phyloP scores from a whole-genome alignment of 345 rosid species.

The Triadica sebifera region DNA sequence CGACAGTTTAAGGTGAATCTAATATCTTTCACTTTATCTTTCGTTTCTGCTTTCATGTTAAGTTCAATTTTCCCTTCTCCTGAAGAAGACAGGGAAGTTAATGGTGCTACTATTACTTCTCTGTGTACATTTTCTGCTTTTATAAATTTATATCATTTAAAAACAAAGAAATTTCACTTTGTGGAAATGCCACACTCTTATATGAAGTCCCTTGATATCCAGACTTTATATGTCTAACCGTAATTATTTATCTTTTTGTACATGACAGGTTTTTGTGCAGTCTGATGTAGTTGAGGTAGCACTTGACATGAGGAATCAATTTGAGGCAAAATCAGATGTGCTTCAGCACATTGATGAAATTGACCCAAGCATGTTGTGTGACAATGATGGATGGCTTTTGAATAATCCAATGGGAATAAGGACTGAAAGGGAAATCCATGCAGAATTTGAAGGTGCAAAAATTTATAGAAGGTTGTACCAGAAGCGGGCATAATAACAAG shows the following conservation, averaged over 20 bases:
- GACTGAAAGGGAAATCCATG: slow-evolving; percentile 91
- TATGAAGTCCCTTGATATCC: background rate
- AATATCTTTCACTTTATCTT: background rate
- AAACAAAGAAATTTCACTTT: background rate
- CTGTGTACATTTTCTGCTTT: background rate
- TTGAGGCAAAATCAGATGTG: slow-evolving; percentile 46
- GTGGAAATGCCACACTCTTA: background rate
- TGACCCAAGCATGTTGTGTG: slow-evolving; percentile 34
- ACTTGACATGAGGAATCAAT: slow-evolving; percentile 72
- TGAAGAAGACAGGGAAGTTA: no score
- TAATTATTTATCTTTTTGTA: background rate
- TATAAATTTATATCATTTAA: background rate
- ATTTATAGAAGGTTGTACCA: slow-evolving; percentile 78
- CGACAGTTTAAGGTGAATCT: background rate
- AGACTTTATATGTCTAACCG: background rate
- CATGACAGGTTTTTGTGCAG: slow-evolving; percentile 71
- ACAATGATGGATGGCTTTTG: slow-evolving; percentile 66
- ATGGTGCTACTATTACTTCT: background rate
- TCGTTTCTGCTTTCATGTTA: background rate
- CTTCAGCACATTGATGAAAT: slow-evolving; percentile 48
- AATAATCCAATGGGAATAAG: slow-evolving; percentile 81
- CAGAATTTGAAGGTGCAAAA: slow-evolving; percentile 70
- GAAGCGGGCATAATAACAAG: slow-evolving; percentile 23
- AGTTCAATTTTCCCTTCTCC: background rate
- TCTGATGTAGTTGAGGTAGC: slow-evolving; percentile 91